phyloP scores from a whole-genome alignment of 2,329 filamentous ascomycete genomes.

The Thielaviopsis euricoi region DNA sequence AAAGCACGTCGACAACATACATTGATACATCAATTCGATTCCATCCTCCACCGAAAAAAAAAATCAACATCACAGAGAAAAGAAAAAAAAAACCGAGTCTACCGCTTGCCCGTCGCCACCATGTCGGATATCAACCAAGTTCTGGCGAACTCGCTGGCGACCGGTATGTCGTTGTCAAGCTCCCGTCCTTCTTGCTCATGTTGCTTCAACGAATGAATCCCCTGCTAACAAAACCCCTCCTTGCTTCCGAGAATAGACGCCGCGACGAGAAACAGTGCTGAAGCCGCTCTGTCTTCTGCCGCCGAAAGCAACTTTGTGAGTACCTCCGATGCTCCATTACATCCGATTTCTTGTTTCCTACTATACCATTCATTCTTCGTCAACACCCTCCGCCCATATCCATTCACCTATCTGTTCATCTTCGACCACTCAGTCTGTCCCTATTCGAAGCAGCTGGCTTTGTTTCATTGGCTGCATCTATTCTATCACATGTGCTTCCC shows the following conservation, averaged over 20 bases:
- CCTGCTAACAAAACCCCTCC: not conserved
- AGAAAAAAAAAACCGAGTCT: constrained; percentile 16
- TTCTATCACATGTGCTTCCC: too few species aligned
- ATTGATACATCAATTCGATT: constrained; percentile 16
- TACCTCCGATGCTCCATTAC: constrained; percentile 15
- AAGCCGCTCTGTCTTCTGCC: constrained; percentile 85
- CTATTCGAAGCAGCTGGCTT: too few species aligned
- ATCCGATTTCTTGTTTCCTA: constrained; percentile 9
- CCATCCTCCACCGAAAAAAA: constrained; percentile 11
- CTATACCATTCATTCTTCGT: not conserved
- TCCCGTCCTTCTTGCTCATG: constrained; percentile 7
- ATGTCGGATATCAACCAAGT: constrained; percentile 93
- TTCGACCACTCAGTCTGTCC: too few species aligned
- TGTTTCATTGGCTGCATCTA: too few species aligned
- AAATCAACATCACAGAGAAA: constrained; percentile 3
- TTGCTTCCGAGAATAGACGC: constrained; percentile 39
- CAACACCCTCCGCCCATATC: not conserved
- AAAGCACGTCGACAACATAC: constrained; percentile 14
- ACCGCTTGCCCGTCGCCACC: constrained; percentile 22
- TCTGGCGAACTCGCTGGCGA: constrained; percentile 88
- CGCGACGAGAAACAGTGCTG: constrained; percentile 72
- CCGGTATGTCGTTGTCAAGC: constrained; percentile 46
- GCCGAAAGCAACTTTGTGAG: constrained; percentile 89
- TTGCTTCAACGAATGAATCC: not conserved
- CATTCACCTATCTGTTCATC: not conserved